Evolutionary conservation across 129 eudicot genomes (phyloP).

Genomic region (Solidago caesia): DNA sequence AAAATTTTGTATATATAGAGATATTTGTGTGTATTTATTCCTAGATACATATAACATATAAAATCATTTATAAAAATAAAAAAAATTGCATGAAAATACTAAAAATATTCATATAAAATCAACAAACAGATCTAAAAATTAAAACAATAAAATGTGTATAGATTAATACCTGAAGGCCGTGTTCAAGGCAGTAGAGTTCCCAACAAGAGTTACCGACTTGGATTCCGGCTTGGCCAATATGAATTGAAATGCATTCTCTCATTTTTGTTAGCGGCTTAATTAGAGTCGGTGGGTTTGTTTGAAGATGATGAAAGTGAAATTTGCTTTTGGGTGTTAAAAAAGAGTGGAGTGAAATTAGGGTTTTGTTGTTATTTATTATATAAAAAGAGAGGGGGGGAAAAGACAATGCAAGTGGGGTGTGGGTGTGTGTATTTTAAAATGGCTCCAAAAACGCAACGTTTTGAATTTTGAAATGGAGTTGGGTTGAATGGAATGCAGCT

Average conservation of each 20-base stretch:
- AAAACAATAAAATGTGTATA: too few relatives aligned
- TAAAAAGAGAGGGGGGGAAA: background rate
- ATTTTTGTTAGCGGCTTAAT: constrained; percentile 22
- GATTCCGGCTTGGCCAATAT: constrained; percentile 84
- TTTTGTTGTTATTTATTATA: constrained; percentile 25
- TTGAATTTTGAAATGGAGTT: constrained; percentile 20
- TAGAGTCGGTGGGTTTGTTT: too few relatives aligned
- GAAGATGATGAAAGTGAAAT: background rate
- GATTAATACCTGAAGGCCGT: constrained; percentile 59
- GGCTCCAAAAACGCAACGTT: constrained; percentile 21
- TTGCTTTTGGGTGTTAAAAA: background rate
- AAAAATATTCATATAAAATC: too few relatives aligned
- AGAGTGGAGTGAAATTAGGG: constrained; percentile 21
- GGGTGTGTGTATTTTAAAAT: constrained; percentile 1
- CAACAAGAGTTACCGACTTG: constrained; percentile 84
- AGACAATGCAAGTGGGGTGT: background rate
- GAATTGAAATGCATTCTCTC: constrained; percentile 89
- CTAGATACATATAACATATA: too few relatives aligned
- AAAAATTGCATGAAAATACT: too few relatives aligned
- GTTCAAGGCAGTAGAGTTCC: constrained; percentile 84
- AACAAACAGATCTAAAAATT: background rate
- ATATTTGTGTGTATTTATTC: too few relatives aligned
- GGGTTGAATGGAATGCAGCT: background rate
- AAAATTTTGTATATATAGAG: too few relatives aligned
- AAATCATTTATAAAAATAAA: too few relatives aligned